phyloP scores from a whole-genome alignment of 1,139 yeast genomes.

The Pichia sp. region DNA sequence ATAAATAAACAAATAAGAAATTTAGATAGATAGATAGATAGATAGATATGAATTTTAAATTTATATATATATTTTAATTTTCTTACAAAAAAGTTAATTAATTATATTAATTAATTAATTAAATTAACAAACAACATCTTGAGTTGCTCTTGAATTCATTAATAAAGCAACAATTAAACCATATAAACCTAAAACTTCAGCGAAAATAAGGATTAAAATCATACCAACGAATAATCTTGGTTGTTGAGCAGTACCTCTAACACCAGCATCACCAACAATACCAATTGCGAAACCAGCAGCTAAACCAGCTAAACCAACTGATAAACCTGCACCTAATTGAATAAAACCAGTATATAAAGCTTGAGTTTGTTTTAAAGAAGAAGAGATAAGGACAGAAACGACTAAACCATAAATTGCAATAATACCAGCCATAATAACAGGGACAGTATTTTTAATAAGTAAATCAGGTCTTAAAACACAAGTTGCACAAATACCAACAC shows the following conservation, averaged over 20 bases:
- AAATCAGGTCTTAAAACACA: constrained; percentile 96
- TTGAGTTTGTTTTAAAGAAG: constrained; percentile 81
- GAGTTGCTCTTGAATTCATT: constrained; percentile 94
- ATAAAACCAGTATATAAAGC: constrained; percentile 96
- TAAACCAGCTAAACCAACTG: constrained; percentile 94
- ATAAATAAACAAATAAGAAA: too few relatives aligned
- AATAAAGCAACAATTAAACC: constrained; percentile 96
- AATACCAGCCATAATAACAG: constrained; percentile 99
- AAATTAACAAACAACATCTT: constrained; percentile 71
- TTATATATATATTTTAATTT: not conserved
- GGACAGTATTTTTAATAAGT: constrained; percentile 83
- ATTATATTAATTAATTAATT: not conserved
- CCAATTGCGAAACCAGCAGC: constrained; percentile 99
- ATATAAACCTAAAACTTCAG: constrained; percentile 95
- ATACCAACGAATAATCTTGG: constrained; percentile 97
- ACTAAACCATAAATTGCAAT: constrained; percentile 98
- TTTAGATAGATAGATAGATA: not conserved
- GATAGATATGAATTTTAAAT: not conserved
- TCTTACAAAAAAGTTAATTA: too few relatives aligned
- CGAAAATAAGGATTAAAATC: constrained; percentile 94
- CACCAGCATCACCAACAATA: constrained; percentile 98
- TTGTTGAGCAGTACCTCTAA: constrained; percentile 92
- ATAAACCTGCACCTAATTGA: constrained; percentile 96
- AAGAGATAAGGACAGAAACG: constrained; percentile 91
- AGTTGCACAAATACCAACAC: constrained; percentile 99